These are phyloP conservation scores for Saccharomycopsis synnaedendra DNA, from an alignment of 805 yeast species.

Conservation along the genomic window DNA sequence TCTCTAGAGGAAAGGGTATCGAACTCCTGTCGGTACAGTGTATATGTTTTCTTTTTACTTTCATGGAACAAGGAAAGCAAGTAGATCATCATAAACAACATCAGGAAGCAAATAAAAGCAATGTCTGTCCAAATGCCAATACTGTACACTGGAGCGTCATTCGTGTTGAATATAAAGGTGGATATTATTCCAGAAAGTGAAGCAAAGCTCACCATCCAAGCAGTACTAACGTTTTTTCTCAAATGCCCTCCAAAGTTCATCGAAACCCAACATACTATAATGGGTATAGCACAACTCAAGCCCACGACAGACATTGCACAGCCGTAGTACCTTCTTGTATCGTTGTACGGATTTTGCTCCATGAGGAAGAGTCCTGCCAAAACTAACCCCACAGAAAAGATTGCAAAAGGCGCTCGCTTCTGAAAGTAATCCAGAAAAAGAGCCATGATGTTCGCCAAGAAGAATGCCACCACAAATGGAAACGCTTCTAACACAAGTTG, in stretches of 20 bases:
- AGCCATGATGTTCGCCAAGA: conserved; percentile 10
- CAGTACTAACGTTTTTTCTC: conserved; percentile 13
- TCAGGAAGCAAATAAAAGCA: conserved; percentile 4
- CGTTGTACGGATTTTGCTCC: background rate
- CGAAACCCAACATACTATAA: conserved; percentile 15
- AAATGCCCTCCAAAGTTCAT: conserved; percentile 15
- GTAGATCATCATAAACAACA: conserved; percentile 5
- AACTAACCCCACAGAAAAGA: conserved; percentile 1
- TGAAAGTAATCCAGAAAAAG: conserved; percentile 2
- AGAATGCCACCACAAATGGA: conserved; percentile 12
- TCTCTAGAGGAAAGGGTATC: conserved; percentile 6
- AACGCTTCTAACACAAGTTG: conserved; percentile 9
- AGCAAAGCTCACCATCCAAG: conserved; percentile 8
- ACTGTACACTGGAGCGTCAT: conserved; percentile 5
- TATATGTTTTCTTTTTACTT: conserved; percentile 4
- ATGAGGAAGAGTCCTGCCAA: conserved; percentile 8
- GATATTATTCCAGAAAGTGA: conserved; percentile 11
- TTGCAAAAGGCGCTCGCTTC: conserved; percentile 10
- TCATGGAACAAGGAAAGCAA: conserved; percentile 3
- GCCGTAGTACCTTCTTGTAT: conserved; percentile 3
- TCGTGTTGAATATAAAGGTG: conserved; percentile 5
- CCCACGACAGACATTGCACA: conserved; percentile 8
- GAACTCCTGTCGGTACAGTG: conserved; percentile 8
- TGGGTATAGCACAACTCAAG: conserved; percentile 10
- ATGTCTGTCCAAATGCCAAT: conserved; percentile 8